Base-by-base conservation (phyloP, 2,329 filamentous ascomycete genomes). In the Raffaelea arxii region DNA sequence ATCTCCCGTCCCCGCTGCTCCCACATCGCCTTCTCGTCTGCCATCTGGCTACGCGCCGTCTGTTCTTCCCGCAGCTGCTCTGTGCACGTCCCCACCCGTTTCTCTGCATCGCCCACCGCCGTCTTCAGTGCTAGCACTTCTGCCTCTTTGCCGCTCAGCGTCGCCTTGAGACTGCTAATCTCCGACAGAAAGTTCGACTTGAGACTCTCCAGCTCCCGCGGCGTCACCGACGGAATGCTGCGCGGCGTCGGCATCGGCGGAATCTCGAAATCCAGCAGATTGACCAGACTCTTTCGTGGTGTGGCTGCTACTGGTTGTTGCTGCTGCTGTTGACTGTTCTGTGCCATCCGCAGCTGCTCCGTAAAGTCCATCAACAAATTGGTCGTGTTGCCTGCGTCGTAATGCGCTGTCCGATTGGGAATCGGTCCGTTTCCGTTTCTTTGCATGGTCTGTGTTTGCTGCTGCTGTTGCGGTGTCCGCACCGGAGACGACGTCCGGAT, bases 191-290 rank as follows among this genome's bases (percentile, higher is more conserved):
- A 94, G 22, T 77, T 78, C 0, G 90, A 96, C 63, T 97, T 97
- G 50, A 97, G 73, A 14, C 85, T 86, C 61, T 98, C 92, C 3
- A 97, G 72, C 66, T 98, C 92, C 27, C 92, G 81, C 2, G 92
- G 86, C 2, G 90, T 95, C 55, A 97, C 84, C 9, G 84, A 87
- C 1, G 92, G 92, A 32, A 97, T 78, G 46, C 88, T 95, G 51
- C 91, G 82, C 14, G 92, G 92, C 1, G 92, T 97, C 2, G 91
- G 89, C 55, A 89, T 81, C 1, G 91, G 88, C n/a, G 90, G 89
- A 10, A 97, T 84, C 57, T 97, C 92, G 60, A 94, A 92, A 64
- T 94, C 88, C 41, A 94, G 77, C 38, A 92, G 75, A 57, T 84
- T 86, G 27, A 80, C 72, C 54, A 86, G 53, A 50, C 53, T 80